phyloP scores from a whole-genome alignment of 176 grass and related monocot genomes.

The Eleusine coracana region DNA sequence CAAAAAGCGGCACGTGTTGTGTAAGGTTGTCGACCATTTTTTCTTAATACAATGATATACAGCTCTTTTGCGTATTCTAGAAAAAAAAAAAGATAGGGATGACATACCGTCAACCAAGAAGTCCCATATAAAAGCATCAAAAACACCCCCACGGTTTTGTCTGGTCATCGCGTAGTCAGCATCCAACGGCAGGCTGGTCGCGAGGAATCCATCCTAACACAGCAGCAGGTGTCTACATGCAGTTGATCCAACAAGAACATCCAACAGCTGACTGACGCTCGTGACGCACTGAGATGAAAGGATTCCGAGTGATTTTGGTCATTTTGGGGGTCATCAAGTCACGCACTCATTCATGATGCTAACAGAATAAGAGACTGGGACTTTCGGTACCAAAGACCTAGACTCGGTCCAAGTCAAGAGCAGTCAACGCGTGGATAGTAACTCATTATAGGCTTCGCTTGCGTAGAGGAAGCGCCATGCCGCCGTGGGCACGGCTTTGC shows the following conservation, averaged over 20 bases:
- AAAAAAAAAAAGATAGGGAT: not conserved
- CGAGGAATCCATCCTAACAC: not conserved
- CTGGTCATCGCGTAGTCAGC: not conserved
- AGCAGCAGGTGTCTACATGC: not conserved
- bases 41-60: too few species aligned
- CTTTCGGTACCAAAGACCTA: not conserved
- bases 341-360: not conserved
- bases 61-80: too few species aligned
- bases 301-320: constrained; percentile 4
- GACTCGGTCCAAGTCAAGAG: constrained; percentile 5
- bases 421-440: not conserved
- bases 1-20: too few species aligned
- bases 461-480: not conserved
- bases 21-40: too few species aligned
- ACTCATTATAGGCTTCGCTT: not conserved
- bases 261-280: not conserved
- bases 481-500: too few species aligned
- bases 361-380: not conserved
- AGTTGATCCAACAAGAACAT: not conserved
- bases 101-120: not conserved
- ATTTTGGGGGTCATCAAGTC: not conserved
- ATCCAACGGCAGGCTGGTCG: not conserved
- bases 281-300: not conserved
- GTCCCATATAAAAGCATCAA: not conserved
- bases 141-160: not conserved